Conservation (phyloP, 2,329 filamentous ascomycete genomes). For the Ceratocystis lukuohia region DNA sequence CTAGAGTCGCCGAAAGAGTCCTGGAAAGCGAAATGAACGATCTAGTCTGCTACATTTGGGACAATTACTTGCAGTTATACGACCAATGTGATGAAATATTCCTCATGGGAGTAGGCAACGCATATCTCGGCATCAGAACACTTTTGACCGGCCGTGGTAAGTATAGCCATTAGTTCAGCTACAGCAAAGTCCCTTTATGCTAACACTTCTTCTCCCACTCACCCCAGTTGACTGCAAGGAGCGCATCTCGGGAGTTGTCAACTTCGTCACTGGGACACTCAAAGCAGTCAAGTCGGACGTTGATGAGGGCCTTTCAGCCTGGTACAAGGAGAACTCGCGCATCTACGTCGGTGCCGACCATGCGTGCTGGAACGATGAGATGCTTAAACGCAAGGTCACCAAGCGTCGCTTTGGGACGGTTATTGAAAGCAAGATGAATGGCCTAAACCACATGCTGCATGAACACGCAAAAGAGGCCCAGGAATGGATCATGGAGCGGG, state of each 20-base stretch:
- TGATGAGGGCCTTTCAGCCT: conserved; percentile 56
- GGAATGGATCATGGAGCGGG: conserved; percentile 36
- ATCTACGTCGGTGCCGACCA: conserved; percentile 68
- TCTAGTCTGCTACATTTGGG: conserved; percentile 79
- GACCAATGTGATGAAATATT: conserved; percentile 61
- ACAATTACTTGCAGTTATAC: conserved; percentile 82
- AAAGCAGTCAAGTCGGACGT: conserved; percentile 68
- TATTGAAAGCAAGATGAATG: conserved; percentile 35
- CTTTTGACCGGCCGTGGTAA: conserved; percentile 64
- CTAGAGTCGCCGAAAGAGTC: conserved; percentile 33
- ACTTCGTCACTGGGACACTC: conserved; percentile 66
- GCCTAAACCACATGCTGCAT: conserved; percentile 44
- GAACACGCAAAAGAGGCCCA: conserved; percentile 39
- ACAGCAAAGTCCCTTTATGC: conserved; percentile 13
- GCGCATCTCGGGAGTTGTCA: conserved; percentile 58
- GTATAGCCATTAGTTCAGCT: conserved; percentile 18
- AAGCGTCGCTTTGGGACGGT: conserved; percentile 50
- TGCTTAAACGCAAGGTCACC: conserved; percentile 43
- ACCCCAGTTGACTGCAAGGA: conserved; percentile 44
- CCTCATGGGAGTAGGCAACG: conserved; percentile 78
- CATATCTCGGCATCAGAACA: conserved; percentile 70
- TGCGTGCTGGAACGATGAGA: conserved; percentile 56
- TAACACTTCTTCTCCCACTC: conserved; percentile 17
- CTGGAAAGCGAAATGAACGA: conserved; percentile 53
- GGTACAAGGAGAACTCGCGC: conserved; percentile 72